Base-by-base conservation (phyloP, 495 filamentous ascomycete genomes). In the Massariosphaeria phaeospora region DNA sequence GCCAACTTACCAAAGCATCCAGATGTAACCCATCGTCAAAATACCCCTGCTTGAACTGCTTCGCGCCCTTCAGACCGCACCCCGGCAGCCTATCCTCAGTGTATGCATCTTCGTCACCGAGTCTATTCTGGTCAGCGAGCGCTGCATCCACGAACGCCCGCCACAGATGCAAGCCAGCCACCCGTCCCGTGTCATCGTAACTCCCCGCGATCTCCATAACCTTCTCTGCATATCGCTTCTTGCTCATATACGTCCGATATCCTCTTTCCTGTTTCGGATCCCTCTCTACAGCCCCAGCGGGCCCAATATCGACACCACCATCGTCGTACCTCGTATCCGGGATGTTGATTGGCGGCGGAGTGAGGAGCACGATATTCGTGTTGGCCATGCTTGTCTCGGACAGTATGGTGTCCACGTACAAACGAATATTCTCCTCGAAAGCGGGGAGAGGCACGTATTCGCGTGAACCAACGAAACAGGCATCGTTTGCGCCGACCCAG, bases 401-500 rank as follows among this genome's bases (percentile, higher is more conserved):
- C 20, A 69, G 52, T 9, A 69, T 44, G 2, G 33, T 51, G 17
- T 69, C 66, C 3, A 69, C 64, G 24, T 55, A 69, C 8, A 50
- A 45, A 21, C 62, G 55, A 17, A 69, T 34, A 35, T 69, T 66
- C 18, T 15, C 52, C 30, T 65, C 62, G 48, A 61, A 69, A 13
- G 51, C 40, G 0, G 20, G 25, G 24, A 69, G 33, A 5, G 66
- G 66, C 3, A 69, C 64, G 46, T 66, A 52, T 23, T 45, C 57
- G 8, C 31, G 39, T 9, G 18, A 11, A 10, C 34, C 26, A 0
- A 53, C 52, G 20, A 63, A 34, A 44, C 62, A 65, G 8, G 66
- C 64, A 48, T 69, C 64, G 40, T 69, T 69, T 6, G 64, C 66
- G 10, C 66, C 66, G 8, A 69, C 23, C 26, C 63, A 65, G 42